phyloP scores from a whole-genome alignment of 495 filamentous ascomycete species.

The Aspergillus campestris region DNA sequence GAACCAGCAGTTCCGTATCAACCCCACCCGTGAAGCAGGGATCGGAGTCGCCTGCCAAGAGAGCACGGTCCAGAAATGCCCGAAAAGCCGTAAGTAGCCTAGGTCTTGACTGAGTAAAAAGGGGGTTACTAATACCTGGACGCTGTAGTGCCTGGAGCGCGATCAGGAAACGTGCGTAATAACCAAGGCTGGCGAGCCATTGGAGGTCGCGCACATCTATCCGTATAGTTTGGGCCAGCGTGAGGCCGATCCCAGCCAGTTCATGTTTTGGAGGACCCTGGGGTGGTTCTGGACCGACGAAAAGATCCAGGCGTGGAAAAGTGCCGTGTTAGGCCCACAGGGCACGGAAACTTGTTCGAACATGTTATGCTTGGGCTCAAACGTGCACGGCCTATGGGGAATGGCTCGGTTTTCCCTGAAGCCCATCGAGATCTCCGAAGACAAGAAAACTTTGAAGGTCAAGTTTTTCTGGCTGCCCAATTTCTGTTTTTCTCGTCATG shows the following conservation, averaged over 20 bases:
- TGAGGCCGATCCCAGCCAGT: neutral
- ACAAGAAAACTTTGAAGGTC: neutral
- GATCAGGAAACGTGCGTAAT: neutral
- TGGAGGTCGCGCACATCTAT: conserved; percentile 2
- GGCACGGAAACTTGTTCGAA: conserved; percentile 1
- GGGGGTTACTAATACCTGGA: too few species aligned
- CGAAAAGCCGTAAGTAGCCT: too few species aligned
- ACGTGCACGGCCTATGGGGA: neutral
- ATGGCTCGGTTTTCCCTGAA: neutral
- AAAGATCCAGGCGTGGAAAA: neutral
- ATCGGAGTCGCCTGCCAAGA: too few species aligned
- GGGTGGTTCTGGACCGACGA: neutral
- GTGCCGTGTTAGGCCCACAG: neutral
- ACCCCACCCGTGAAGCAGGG: too few species aligned
- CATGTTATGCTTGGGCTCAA: neutral
- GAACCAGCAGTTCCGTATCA: too few species aligned
- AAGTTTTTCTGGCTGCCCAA: conserved; percentile 5
- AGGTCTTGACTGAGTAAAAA: too few species aligned
- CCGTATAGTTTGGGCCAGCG: neutral
- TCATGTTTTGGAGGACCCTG: neutral
- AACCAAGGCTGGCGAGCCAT: neutral
- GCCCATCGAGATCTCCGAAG: neutral
- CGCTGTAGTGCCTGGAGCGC: too few species aligned
- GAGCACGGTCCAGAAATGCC: too few species aligned
- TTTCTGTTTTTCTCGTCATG: neutral